Evolutionary conservation across 164 flowering plant species (phyloP).

Genomic region (Vitis riparia): DNA sequence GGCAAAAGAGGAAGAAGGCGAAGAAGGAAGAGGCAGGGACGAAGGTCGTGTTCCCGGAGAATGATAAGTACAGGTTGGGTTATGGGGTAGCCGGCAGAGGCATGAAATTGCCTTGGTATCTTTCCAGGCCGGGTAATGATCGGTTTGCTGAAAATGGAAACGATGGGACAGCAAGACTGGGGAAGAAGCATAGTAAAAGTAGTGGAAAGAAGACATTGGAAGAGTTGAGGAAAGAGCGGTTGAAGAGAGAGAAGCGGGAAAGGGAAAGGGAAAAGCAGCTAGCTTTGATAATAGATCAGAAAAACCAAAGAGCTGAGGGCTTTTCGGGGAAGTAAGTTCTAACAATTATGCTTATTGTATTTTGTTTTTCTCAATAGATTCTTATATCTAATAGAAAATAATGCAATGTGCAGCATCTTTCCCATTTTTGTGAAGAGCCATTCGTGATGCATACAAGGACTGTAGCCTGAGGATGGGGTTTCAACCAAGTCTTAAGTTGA

Average conservation of each 20-base stretch:
- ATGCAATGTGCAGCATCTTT: no score
- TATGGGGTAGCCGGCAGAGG: constrained; percentile 93
- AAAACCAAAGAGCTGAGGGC: constrained; percentile 7
- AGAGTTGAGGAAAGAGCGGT: constrained; percentile 83
- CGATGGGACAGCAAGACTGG: constrained; percentile 12
- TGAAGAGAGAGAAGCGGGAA: constrained; percentile 77
- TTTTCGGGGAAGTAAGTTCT: no score
- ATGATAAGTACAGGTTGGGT: constrained; percentile 88
- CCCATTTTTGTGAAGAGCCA: no score
- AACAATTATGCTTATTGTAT: no score
- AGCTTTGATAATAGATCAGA: constrained; percentile 41
- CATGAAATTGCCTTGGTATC: constrained; percentile 91
- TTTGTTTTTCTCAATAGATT: no score
- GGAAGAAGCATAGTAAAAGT: constrained; percentile 27
- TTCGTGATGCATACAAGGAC: no score
- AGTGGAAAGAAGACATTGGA: constrained; percentile 56
- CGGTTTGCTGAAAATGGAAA: constrained; percentile 13
- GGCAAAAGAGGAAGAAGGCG: constrained; percentile 51
- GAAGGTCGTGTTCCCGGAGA: constrained; percentile 66
- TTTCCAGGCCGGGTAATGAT: constrained; percentile 33
- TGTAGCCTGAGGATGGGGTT: no score
- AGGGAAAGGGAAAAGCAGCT: constrained; percentile 54
- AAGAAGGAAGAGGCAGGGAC: constrained; percentile 34
- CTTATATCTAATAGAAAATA: no score
- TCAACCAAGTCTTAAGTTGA: no score